A percentile compares a stretch with the other conserved stretches of the same genome.
Conservation (phyloP, 441 rosid genomes). For the Dalechampia spathulata region DNA sequence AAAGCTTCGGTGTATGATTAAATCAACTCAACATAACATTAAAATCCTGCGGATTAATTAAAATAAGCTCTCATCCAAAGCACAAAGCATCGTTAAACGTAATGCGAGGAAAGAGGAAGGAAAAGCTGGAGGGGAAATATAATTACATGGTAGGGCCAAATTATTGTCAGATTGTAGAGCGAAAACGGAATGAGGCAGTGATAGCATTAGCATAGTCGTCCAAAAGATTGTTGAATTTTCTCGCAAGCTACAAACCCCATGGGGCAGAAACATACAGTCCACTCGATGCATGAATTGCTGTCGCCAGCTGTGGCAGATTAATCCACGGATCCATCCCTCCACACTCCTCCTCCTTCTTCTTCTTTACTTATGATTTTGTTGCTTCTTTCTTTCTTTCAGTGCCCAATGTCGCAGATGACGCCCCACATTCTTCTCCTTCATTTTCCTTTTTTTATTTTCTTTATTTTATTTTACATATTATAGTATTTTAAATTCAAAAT, state of each 20-base stretch:
- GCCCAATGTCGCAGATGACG: neutral
- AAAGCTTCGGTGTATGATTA: too few species aligned
- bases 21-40: too few species aligned
- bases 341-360: neutral
- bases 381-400: neutral
- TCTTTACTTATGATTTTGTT: neutral
- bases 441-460: neutral
- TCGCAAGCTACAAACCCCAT: conserved; percentile 2
- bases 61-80: too few species aligned
- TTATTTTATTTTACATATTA: neutral
- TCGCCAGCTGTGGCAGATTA: neutral
- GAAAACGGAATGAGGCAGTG: conserved; percentile 14
- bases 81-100: too few species aligned
- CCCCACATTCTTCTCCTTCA: neutral
- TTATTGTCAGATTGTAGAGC: conserved; percentile 12
- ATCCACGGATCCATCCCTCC: too few species aligned
- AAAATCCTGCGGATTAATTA: too few species aligned
- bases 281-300: neutral
- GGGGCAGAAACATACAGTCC: neutral
- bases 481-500: too few species aligned
- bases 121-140: neutral
- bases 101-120: too few species aligned
- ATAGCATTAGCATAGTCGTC: conserved; percentile 4
- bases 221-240: neutral
- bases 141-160: conserved; percentile 19